Evolutionary conservation across 1,284 basidiomycete species (phyloP), one percentile per base, ranked within the genome.

Genomic region (Boletus sp.): DNA sequence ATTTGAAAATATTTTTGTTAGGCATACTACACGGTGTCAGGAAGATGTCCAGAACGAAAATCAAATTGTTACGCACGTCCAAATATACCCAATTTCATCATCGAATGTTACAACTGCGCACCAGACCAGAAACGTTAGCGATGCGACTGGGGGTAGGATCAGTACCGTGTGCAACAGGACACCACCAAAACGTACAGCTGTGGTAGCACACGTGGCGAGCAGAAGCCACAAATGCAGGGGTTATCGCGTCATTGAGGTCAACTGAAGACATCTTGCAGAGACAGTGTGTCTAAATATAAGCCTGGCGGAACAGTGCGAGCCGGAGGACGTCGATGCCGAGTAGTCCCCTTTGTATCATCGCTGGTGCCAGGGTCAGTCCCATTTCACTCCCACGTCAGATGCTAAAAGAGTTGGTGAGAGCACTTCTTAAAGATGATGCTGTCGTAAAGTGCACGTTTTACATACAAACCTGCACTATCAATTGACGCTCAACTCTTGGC

Each of bases 31-130:
- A 19, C 0, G 19, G 26, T 16, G 16, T 57, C 44, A 41, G 32
- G 17, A 36, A 30, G n/a, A n/a, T n/a, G 12, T 8, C 12, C 8
- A n/a, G 27, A n/a, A 30, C 2, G 9, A 27, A 5, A 16, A 40
- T 1, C 3, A 13, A 20, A 40, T 12, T 5, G 8, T 22, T 16
- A 45, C 58, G 27, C 32, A 64, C 57, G 41, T 22, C 59, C 57
- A 64, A 22, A 64, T 52, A 35, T 49, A 62, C 1, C 41, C 23
- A 26, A 62, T 51, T 36, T 64, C 61, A 8, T 62, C 43, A 5
- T 50, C 51, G 16, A 62, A 38, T n/a, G 52, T 50, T 8, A 58
- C 6, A 7, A 56, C 4, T 17, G 10, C 37, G 13, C 55, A 19
- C 57, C 61, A 59, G 37, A 50, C 34, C 10, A 64, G 26, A 38